These are phyloP conservation scores for Colletotrichum sp. DNA, from an alignment of 2,329 filamentous ascomycete species.

Conservation along the genomic window DNA sequence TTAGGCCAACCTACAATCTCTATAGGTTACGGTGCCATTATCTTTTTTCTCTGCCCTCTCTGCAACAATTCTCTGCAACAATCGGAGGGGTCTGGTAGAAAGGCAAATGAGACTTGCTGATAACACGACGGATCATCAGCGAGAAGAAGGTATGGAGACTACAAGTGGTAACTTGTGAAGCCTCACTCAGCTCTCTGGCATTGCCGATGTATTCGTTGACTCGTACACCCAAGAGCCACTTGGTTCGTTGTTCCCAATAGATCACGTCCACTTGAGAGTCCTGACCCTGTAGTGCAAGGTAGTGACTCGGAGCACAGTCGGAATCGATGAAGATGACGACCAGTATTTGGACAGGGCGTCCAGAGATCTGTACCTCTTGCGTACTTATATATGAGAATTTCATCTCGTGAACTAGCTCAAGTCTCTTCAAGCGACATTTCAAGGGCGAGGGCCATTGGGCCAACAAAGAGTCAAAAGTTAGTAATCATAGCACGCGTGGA, in stretches of 20 bases:
- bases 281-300: neutral
- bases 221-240: neutral
- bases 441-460: neutral
- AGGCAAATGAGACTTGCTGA: neutral
- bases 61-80: too few relatives aligned
- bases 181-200: neutral
- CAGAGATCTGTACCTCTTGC: neutral
- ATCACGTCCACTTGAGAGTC: neutral
- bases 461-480: neutral
- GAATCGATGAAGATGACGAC: too few relatives aligned
- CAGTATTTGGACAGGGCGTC: neutral
- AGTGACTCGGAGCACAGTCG: neutral
- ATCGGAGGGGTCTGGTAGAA: too few relatives aligned
- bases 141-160: neutral
- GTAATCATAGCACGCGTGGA: fast-evolving
- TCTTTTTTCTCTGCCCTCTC: too few relatives aligned
- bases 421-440: neutral
- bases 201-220: neutral
- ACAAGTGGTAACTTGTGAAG: neutral
- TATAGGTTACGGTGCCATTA: neutral
- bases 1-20: fast-evolving
- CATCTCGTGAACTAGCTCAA: neutral
- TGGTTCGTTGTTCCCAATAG: neutral
- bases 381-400: neutral
- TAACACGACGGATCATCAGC: neutral